phyloP scores from a whole-genome alignment of 1,284 basidiomycete genomes.

The Psilocybe mexicana region DNA sequence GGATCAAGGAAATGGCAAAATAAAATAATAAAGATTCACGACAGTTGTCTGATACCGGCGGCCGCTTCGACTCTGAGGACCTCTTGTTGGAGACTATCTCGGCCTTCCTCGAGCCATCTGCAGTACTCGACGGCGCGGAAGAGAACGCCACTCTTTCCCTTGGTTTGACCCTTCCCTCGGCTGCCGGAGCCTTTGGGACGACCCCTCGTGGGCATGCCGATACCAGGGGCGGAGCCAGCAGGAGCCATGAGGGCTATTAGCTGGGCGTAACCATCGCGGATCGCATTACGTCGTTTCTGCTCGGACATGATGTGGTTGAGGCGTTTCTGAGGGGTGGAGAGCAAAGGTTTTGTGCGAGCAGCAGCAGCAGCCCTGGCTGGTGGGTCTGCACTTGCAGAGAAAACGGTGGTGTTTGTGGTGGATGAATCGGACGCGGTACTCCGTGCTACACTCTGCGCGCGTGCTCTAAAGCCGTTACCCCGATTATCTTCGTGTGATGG shows the following conservation, averaged over 20 bases:
- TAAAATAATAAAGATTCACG: background rate
- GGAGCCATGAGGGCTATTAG: slow-evolving; percentile 78
- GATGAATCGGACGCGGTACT: slow-evolving; percentile 35
- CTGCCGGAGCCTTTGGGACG: slow-evolving; percentile 78
- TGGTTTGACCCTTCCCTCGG: slow-evolving; percentile 62
- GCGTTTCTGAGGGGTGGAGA: slow-evolving; percentile 85
- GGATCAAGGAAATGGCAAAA: background rate
- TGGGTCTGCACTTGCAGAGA: slow-evolving; percentile 18
- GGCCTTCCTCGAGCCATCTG: slow-evolving; percentile 73
- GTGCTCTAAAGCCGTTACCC: slow-evolving; percentile 20
- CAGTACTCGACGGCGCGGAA: slow-evolving; percentile 81
- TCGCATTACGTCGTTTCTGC: slow-evolving; percentile 87
- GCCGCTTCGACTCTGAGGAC: slow-evolving; percentile 62
- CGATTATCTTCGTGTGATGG: background rate
- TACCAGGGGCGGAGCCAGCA: slow-evolving; percentile 57
- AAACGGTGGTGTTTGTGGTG: slow-evolving; percentile 23
- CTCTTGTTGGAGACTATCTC: slow-evolving; percentile 62
- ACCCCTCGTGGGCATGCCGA: slow-evolving; percentile 75
- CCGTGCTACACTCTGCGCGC: slow-evolving; percentile 27
- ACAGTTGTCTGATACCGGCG: slow-evolving; percentile 42
- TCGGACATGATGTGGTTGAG: slow-evolving; percentile 94
- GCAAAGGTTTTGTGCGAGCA: slow-evolving; percentile 53
- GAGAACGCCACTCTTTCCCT: slow-evolving; percentile 80
- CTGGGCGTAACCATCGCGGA: slow-evolving; percentile 86
- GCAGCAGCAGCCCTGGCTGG: slow-evolving; percentile 22